Base-by-base conservation (phyloP, 768 basidiomycete species). In the Lactarius vividus region DNA sequence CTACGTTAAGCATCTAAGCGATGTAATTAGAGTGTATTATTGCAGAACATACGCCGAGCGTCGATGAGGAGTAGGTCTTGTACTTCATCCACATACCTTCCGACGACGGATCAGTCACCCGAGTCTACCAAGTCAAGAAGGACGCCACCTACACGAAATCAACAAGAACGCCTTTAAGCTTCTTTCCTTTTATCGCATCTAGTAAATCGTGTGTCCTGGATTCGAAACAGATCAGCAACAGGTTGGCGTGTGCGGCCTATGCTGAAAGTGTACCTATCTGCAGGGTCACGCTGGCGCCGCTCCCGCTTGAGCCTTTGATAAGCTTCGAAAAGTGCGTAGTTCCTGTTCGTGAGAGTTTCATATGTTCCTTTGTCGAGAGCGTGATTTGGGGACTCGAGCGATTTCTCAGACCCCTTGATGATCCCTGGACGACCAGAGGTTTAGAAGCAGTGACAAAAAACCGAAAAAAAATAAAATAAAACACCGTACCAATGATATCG, bases 41-140 rank as follows among this genome's bases (percentile, higher is more conserved):
- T 31, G 31, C 39, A 5, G 52, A 11, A 73, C 82, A 39, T 73
- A 89, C 88, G 66, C 18, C 84, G 76, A 1, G 83, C 79, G 71
- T 91, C 88, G 13, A 90, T 82, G 6, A 91, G 77, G 0, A 90
- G 77, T 70, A 88, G 84, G 68, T 91, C 90, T 71, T 91, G 89
- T 0, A 83, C 85, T 74, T 91, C 89, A 57, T 91, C 89, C 2
- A 91, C 80, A 70, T 89, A 91, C 10, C 88, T 88, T 29, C 3
- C 13, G 16, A 20, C 29, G 11, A 39, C 39, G 4, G 9, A 28
- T 23, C 40, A 11, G 23, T 42, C 55, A 20, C 18, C n/a, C 5
- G 42, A 40, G 4, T 28, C 8, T 28, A 56, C 54, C 8, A 16
- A 53, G 18, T 49, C 2, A 40, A 37, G 11, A 8, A 40, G n/a